Conservation (phyloP, 257 asterid genomes). For the Solanum bulbocastanum region DNA sequence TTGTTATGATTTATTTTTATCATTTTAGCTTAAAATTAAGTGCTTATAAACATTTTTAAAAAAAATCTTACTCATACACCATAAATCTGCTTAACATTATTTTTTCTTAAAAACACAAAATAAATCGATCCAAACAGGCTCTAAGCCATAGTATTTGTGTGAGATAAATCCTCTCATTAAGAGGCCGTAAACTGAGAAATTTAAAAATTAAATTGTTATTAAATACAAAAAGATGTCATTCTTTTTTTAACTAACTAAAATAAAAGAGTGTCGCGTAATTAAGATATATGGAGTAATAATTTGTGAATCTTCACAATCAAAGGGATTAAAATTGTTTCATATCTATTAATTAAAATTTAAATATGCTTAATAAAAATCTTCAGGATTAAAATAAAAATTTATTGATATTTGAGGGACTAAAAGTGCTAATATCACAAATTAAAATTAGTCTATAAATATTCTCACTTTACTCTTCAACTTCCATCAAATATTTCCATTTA, state of each 20-base stretch:
- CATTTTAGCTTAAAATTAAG: too few relatives aligned
- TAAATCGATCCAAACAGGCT: too few relatives aligned
- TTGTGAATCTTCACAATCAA: background rate
- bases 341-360: background rate
- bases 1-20: too few relatives aligned
- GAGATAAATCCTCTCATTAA: background rate
- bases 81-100: too few relatives aligned
- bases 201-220: background rate
- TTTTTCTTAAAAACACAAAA: too few relatives aligned
- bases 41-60: too few relatives aligned
- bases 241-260: background rate
- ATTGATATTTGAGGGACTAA: background rate
- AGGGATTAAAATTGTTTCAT: background rate
- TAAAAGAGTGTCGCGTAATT: background rate
- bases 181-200: background rate
- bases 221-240: background rate
- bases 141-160: too few relatives aligned
- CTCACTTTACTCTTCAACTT: background rate
- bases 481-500: background rate
- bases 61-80: too few relatives aligned
- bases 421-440: background rate
- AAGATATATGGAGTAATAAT: background rate
- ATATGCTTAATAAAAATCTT: background rate
- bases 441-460: slow-evolving; percentile 14
- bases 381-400: background rate